phyloP scores from a whole-genome alignment of 805 yeast species.

The Peterozyma xylosa region DNA sequence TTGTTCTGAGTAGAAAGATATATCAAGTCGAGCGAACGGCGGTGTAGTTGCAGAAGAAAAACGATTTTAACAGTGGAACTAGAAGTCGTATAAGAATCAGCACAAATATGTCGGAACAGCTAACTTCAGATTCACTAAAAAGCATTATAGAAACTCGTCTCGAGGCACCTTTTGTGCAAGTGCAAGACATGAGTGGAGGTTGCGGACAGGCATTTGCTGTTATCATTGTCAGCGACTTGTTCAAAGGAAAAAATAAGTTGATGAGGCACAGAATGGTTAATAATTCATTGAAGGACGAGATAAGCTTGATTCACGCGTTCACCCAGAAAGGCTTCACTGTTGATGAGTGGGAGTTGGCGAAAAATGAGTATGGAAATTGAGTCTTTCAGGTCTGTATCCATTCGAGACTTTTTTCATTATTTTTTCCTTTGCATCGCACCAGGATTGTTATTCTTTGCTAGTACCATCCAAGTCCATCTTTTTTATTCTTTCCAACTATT shows the following conservation, averaged over 20 bases:
- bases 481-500: slow-evolving; percentile 8
- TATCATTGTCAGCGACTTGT: slow-evolving; percentile 64
- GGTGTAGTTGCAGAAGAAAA: too few species aligned
- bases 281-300: slow-evolving; percentile 71
- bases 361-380: slow-evolving; percentile 1
- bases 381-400: too few species aligned
- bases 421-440: slow-evolving; percentile 27
- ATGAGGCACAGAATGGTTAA: slow-evolving; percentile 86
- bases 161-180: slow-evolving; percentile 60
- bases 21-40: too few species aligned
- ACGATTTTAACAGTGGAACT: too few species aligned
- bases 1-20: too few species aligned
- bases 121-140: slow-evolving; percentile 32
- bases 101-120: slow-evolving; percentile 3
- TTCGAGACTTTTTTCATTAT: slow-evolving; percentile 23
- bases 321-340: slow-evolving; percentile 86
- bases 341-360: slow-evolving; percentile 64
- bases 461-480: slow-evolving; percentile 10
- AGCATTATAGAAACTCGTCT: slow-evolving; percentile 45
- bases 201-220: slow-evolving; percentile 98
- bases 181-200: slow-evolving; percentile 81
- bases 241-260: slow-evolving; percentile 76
- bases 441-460: slow-evolving; percentile 18
- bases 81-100: too few species aligned
- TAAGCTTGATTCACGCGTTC: slow-evolving; percentile 86